These are phyloP conservation scores for Fusarium metavorans DNA, from an alignment of 2,329 filamentous ascomycete genomes.

Conservation along the genomic window DNA sequence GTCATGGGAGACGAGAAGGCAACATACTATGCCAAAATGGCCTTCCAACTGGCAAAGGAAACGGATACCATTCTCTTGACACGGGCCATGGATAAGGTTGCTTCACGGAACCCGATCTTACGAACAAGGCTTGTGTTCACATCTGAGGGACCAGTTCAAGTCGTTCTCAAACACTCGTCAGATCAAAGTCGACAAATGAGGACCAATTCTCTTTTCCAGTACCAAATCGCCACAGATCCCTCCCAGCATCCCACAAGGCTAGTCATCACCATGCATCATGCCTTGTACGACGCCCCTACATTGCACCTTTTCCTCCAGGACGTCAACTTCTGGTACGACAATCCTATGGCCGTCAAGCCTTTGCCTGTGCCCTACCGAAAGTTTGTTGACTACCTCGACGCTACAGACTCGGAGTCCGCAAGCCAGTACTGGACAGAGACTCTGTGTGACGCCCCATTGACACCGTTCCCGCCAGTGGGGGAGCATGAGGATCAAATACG, in stretches of 20 bases:
- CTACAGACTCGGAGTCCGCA: background rate
- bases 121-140: background rate
- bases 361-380: background rate
- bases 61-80: background rate
- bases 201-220: background rate
- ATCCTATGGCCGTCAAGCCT: background rate
- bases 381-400: background rate
- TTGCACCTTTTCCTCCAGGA: background rate
- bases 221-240: background rate
- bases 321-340: background rate
- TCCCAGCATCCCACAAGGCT: background rate
- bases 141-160: background rate
- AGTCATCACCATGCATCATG: background rate
- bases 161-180: background rate
- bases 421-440: background rate
- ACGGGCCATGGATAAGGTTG: background rate
- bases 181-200: too few relatives aligned
- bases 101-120: background rate
- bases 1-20: background rate
- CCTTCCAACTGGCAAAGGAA: background rate
- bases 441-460: background rate
- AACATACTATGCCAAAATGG: background rate
- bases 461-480: background rate
- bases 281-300: background rate
- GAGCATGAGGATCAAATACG: background rate